Conservation (phyloP, 495 filamentous ascomycete species). For the Staphylotrichum tortipilum region DNA sequence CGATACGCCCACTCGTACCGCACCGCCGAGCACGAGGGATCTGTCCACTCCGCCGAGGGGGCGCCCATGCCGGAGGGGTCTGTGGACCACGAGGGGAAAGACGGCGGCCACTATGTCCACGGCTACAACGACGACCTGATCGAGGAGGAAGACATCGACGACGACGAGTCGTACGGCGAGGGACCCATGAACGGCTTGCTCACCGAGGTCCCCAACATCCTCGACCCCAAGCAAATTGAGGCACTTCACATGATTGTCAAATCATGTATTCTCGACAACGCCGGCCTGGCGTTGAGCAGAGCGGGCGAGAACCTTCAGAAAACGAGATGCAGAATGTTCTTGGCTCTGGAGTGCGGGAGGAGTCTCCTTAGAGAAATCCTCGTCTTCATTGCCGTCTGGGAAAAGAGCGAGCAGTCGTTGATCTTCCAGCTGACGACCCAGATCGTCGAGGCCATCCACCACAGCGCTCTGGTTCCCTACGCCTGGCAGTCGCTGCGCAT, state of each 20-base stretch:
- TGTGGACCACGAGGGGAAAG: slow-evolving; percentile 39
- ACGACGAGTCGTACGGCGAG: slow-evolving; percentile 72
- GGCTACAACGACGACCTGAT: slow-evolving; percentile 40
- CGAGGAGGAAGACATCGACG: slow-evolving; percentile 70
- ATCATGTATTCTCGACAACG: slow-evolving; percentile 70
- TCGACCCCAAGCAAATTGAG: slow-evolving; percentile 89
- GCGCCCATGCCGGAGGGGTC: slow-evolving; percentile 36
- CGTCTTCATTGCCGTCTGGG: slow-evolving; percentile 95
- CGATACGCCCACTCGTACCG: slow-evolving; percentile 39
- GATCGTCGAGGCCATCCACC: slow-evolving; percentile 84
- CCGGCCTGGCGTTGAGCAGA: slow-evolving; percentile 43
- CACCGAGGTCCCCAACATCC: slow-evolving; percentile 87
- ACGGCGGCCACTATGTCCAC: slow-evolving; percentile 32
- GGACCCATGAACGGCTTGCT: slow-evolving; percentile 78
- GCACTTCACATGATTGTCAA: slow-evolving; percentile 92
- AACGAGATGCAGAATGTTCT: slow-evolving; percentile 75
- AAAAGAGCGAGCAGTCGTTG: slow-evolving; percentile 78
- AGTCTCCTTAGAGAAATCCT: slow-evolving; percentile 83
- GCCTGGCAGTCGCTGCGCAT: slow-evolving; percentile 85
- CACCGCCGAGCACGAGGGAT: slow-evolving; percentile 61
- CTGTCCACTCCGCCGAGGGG: slow-evolving; percentile 30
- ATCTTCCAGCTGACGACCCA: slow-evolving; percentile 94
- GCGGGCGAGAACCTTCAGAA: slow-evolving; percentile 70
- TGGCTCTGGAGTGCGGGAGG: slow-evolving; percentile 76
- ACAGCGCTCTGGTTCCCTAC: slow-evolving; percentile 79